Evolutionary conservation across 768 basidiomycete species (phyloP).

Genomic region (Termitomyces heimii): DNA sequence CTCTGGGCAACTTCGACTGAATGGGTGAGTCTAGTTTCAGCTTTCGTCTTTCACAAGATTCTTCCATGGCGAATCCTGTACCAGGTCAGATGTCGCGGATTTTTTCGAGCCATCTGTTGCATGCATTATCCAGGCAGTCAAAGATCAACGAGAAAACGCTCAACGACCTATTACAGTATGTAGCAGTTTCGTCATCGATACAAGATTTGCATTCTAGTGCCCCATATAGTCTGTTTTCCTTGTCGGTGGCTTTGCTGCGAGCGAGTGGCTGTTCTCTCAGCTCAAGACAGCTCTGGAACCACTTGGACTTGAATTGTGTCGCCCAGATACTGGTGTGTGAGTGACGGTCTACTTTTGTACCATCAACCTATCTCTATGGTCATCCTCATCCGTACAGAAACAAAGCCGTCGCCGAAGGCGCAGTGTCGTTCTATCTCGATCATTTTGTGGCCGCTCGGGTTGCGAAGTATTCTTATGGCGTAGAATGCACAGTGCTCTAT

Average conservation of each 20-base stretch:
- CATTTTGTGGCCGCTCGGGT: conserved; percentile 21
- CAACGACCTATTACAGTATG: background rate
- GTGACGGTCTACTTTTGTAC: conserved; percentile 13
- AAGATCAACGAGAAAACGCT: background rate
- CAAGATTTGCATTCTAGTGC: background rate
- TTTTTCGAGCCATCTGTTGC: background rate
- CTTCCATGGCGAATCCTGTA: background rate
- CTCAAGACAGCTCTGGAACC: conserved; percentile 32
- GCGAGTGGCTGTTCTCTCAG: conserved; percentile 44
- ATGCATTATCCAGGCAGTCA: background rate
- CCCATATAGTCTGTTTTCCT: conserved; percentile 35
- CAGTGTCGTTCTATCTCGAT: conserved; percentile 22
- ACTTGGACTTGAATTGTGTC: conserved; percentile 34
- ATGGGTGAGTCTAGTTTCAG: background rate
- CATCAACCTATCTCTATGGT: background rate
- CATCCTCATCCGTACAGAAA: conserved; percentile 13
- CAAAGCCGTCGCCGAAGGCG: conserved; percentile 27
- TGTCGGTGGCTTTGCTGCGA: conserved; percentile 56
- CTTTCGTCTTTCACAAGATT: background rate
- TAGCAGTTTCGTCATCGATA: background rate
- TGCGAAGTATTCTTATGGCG: conserved; percentile 20
- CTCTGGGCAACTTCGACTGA: background rate
- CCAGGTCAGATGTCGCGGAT: background rate
- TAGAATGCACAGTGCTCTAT: conserved; percentile 2
- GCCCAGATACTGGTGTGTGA: conserved; percentile 51